Percentiles rank a stretch among this genome's conserved stretches.
phyloP scores from a whole-genome alignment of 192 early-diverging fungal genomes.

The Neocallimastix lanati region DNA sequence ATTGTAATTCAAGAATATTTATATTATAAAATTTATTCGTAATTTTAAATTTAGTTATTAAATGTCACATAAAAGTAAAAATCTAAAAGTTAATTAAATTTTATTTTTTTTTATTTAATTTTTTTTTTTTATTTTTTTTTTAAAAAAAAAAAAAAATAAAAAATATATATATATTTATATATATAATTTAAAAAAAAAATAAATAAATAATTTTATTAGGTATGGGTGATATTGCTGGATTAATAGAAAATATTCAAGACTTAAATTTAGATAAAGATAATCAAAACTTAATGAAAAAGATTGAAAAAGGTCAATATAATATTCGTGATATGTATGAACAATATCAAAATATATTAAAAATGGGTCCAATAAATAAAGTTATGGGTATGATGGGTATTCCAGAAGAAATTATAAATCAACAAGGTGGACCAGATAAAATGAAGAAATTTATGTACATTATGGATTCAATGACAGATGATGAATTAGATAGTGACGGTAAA shows the following conservation, averaged over 20 bases:
- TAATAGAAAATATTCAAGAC: slow-evolving; percentile 79
- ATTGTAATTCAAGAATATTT: no score
- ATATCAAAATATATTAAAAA: slow-evolving; percentile 65
- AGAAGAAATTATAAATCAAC: slow-evolving; percentile 41
- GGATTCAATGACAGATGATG: slow-evolving; percentile 86
- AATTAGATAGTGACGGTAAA: slow-evolving; percentile 74
- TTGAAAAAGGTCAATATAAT: slow-evolving; percentile 51
- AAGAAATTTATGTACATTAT: slow-evolving; percentile 77
- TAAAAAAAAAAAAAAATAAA: no score
- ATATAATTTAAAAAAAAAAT: no score
- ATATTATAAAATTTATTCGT: no score
- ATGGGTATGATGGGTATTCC: slow-evolving; percentile 61
- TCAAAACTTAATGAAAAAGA: slow-evolving; percentile 64
- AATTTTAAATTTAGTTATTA: no score
- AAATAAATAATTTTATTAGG: slow-evolving; percentile 17
- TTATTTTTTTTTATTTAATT: no score
- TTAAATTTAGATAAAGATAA: slow-evolving; percentile 71
- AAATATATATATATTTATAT: no score
- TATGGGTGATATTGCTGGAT: slow-evolving; percentile 76
- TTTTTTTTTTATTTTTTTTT: no score
- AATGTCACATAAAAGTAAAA: no score
- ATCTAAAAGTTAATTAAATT: no score
- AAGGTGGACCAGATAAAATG: slow-evolving; percentile 32
- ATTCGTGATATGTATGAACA: slow-evolving; percentile 91
- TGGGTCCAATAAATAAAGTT: slow-evolving; percentile 85